phyloP scores from a whole-genome alignment of 345 rosid species.

The Microcos paniculata region DNA sequence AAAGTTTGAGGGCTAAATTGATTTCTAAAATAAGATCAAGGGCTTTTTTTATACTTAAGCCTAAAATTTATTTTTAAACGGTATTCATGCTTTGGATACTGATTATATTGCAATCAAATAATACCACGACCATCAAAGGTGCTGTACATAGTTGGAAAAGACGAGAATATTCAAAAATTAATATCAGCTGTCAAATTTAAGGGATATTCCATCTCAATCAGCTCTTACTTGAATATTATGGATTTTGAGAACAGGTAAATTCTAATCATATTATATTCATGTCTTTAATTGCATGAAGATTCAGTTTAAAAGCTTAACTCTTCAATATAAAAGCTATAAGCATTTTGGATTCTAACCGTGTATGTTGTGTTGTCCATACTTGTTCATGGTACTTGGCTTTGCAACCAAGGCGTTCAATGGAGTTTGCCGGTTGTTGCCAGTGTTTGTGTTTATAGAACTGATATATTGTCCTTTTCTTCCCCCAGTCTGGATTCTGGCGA shows the following conservation, averaged over 20 bases:
- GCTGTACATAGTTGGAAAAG: conserved; percentile 38
- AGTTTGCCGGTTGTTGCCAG: background rate
- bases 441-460: background rate
- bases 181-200: conserved; percentile 39
- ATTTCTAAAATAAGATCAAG: too few species aligned
- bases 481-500: too few species aligned
- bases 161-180: conserved; percentile 31
- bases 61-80: conserved; percentile 31
- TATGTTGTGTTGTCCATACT: background rate
- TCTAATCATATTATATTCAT: background rate
- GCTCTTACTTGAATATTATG: conserved; percentile 18
- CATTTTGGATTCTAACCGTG: background rate
- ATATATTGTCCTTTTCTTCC: background rate
- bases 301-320: background rate
- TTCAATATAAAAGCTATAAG: background rate
- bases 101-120: background rate
- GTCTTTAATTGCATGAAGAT: background rate
- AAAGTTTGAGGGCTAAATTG: too few species aligned
- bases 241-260: conserved; percentile 36
- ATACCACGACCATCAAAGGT: conserved; percentile 28
- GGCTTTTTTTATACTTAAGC: too few species aligned
- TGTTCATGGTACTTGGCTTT: background rate
- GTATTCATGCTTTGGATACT: conserved; percentile 31
- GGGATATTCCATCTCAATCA: conserved; percentile 34
- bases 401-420: background rate